Base-by-base conservation (phyloP, 352 stramenopile genomes). In the Phytophthora cajani region DNA sequence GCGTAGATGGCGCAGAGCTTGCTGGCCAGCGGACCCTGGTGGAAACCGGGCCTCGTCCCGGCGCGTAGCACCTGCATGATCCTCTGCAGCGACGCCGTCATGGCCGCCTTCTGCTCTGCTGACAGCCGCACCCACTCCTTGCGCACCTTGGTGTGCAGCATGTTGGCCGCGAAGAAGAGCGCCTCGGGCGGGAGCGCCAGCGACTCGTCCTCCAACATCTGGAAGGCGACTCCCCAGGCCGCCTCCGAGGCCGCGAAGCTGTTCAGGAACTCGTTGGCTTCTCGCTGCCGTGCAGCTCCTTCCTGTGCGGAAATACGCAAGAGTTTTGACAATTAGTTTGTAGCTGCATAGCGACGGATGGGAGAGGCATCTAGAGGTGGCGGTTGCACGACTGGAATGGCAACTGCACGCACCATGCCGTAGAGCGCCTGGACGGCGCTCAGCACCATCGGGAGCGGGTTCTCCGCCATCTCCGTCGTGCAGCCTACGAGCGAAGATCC, bases 161-260 rank as follows among this genome's bases (percentile, higher is more conserved):
- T 90, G 58, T 90, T 93, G 58, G 85, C 85, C 0, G 83, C 82
- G 49, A 93, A 91, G 74, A 90, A 93, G n/a, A 90, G 79, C 56
- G 75, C 80, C 57, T 90, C 81, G 5, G 73, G 68, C 27, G 81
- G 71, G 51, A 90, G 50, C 23, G 64, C 65, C 19, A 87, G 71
- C 36, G 81, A 69, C 64, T 80, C 64, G 33, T 92, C 82, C 23
- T 79, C 73, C 30, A 92, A 52, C 36, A 92, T 17, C 56, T 87
- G 82, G 32, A 87, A 69, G 1, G 66, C 72, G 25, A 89, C 74
- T 4, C 71, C 67, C 84, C 84, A 92, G 7, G 82, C 79, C 2
- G 75, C 72, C 67, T 91, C 73, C 1, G 78, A 84, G 21, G 60
- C 65, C 33, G 81, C 76, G 67, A 93, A 89, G 32, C 62, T 75